These are phyloP conservation scores for Talaromyces thailandensis DNA, from an alignment of 495 filamentous ascomycete species.

Conservation along the genomic window DNA sequence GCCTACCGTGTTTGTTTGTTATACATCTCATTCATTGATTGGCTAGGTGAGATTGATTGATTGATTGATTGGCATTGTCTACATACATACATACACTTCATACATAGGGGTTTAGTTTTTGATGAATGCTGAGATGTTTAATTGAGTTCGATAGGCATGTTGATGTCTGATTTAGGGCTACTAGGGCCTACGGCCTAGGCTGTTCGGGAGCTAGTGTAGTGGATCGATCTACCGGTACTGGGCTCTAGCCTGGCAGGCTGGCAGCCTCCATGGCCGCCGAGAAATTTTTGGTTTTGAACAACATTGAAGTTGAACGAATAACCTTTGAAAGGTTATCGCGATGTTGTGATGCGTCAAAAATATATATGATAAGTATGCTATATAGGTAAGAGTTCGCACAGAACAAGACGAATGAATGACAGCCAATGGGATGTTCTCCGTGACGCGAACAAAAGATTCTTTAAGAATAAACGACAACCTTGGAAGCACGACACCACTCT, in stretches of 20 bases:
- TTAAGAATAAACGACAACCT: constrained; percentile 1
- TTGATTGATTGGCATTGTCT: constrained; percentile 2
- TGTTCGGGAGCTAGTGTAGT: neutral
- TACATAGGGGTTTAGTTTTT: neutral
- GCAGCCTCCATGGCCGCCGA: too few relatives aligned
- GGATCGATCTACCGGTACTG: neutral
- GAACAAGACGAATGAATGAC: neutral
- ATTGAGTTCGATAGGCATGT: neutral
- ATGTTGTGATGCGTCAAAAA: neutral
- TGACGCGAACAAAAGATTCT: neutral
- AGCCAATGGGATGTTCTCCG: neutral
- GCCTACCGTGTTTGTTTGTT: neutral
- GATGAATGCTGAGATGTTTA: neutral
- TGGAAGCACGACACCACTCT: neutral
- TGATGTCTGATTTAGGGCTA: neutral
- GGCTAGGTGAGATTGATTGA: neutral
- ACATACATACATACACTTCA: constrained; percentile 1
- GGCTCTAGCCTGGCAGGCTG: too few relatives aligned
- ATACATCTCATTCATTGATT: neutral
- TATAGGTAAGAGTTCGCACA: neutral
- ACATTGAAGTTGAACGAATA: neutral
- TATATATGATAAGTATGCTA: neutral
- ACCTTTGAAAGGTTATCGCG: neutral
- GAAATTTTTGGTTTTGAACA: too few relatives aligned
- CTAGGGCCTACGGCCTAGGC: neutral